Evolutionary conservation across 1,284 basidiomycete species (phyloP).

Genomic region (Singerocomus inundabilis): DNA sequence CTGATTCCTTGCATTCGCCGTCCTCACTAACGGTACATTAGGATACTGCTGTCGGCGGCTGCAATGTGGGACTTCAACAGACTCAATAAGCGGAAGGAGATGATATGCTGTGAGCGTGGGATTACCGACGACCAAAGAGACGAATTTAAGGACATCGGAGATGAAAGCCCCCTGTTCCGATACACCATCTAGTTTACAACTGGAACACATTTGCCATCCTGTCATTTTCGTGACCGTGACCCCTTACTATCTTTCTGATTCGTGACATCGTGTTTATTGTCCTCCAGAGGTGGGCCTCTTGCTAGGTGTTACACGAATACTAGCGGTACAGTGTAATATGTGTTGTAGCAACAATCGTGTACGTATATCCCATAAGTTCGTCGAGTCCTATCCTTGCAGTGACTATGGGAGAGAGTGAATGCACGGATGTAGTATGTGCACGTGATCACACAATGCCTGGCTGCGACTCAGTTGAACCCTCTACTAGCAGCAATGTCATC

Average conservation of each 20-base stretch:
- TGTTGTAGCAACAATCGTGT: background rate
- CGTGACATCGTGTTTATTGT: background rate
- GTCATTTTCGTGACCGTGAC: background rate
- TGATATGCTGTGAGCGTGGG: constrained; percentile 36
- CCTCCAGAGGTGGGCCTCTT: background rate
- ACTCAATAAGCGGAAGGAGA: constrained; percentile 42
- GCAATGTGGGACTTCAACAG: constrained; percentile 39
- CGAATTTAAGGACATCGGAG: constrained; percentile 44
- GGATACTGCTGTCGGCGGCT: constrained; percentile 21
- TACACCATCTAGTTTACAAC: constrained; percentile 21
- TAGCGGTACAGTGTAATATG: background rate
- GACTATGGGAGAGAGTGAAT: background rate
- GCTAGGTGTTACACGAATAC: background rate
- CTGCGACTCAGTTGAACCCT: background rate
- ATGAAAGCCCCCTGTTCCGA: constrained; percentile 49
- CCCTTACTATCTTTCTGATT: background rate
- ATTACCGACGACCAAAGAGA: constrained; percentile 37
- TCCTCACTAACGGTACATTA: constrained; percentile 14
- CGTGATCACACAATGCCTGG: constrained; percentile 13
- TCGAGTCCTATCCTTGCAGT: background rate
- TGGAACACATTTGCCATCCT: background rate
- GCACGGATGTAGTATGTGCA: background rate
- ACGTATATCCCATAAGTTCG: background rate
- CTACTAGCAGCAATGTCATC: constrained; percentile 43
- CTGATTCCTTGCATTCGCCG: background rate